Evolutionary conservation across 129 eudicot genomes (phyloP), one percentile per base, ranked within the genome.

Genomic region (Apium graveolens): DNA sequence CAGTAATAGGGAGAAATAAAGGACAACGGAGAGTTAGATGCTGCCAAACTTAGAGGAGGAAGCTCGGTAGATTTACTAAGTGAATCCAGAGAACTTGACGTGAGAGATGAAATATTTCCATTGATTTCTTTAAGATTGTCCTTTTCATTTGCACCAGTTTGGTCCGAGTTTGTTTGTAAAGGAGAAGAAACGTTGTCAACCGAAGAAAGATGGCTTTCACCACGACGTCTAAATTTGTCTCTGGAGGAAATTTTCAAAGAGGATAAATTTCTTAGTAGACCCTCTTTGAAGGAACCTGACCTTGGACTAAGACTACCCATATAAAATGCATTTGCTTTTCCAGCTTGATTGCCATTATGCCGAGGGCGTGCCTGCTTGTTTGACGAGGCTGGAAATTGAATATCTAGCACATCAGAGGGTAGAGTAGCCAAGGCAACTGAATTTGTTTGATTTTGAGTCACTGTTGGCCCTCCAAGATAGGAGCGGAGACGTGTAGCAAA

Each of bases 1-100:
- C 97, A 89, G 75, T 93, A 93, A 48, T 88, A 92, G 10, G 98
- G 98, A 73, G 98, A 88, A 49, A 88, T 72, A 14, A 79, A 80
- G 60, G 91, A 26, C 4, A 80, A 72, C 74, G 87, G 86, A 51
- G 75, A 69, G 43, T 81, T 77, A 32, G 82, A 44, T 81, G 86
- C 76, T 27, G 76, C n/a, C n/a, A 85, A 70, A 76, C 46, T 72
- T 27, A 79, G 20, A 27, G 74, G 45, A 12, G 88, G 80, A 12
- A 51, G 43, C 35, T 69, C 86, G 24, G 12, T 13, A 17, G 84
- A 73, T 70, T 84, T 88, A 57, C 82, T 86, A 20, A 87, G 80
- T 34, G 84, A 81, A 55, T 89, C 97, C 55, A 86, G 43, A 48
- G 87, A 83, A 49, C 79, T 80, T 78, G 81, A 70, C 6, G 95